These are phyloP conservation scores for Flueggea neowawraea DNA, from an alignment of 441 rosid genomes.

Conservation along the genomic window DNA sequence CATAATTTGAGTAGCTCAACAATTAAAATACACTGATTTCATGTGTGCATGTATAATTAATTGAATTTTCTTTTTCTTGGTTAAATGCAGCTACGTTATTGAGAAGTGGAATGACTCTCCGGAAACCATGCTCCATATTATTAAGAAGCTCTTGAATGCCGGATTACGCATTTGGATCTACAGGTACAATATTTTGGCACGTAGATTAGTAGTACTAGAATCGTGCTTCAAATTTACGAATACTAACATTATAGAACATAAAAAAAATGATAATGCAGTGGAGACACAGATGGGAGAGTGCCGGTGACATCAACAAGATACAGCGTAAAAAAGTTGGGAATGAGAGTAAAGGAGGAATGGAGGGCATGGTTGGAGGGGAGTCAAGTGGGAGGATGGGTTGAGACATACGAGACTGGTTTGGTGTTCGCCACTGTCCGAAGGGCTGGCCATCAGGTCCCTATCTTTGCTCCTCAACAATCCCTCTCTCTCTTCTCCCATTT, in stretches of 20 bases:
- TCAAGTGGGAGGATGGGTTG: slow-evolving; percentile 82
- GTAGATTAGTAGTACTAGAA: neutral
- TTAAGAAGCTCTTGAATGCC: slow-evolving; percentile 49
- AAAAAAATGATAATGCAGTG: slow-evolving; percentile 36
- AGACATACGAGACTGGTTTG: slow-evolving; percentile 69
- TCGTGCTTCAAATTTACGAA: too few species aligned
- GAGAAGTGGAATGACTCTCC: slow-evolving; percentile 39
- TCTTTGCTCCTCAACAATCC: slow-evolving; percentile 71
- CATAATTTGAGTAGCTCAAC: too few species aligned
- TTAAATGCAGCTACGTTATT: slow-evolving; percentile 28
- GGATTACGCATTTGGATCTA: slow-evolving; percentile 71
- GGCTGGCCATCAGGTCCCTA: slow-evolving; percentile 88
- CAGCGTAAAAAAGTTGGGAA: slow-evolving; percentile 49
- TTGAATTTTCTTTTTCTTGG: too few species aligned
- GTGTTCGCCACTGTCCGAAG: slow-evolving; percentile 77
- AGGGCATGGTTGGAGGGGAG: slow-evolving; percentile 75
- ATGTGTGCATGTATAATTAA: neutral
- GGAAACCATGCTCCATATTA: slow-evolving; percentile 53
- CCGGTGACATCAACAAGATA: slow-evolving; percentile 82
- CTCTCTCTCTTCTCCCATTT: slow-evolving; percentile 73
- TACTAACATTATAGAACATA: too few species aligned
- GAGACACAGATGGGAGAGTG: slow-evolving; percentile 94
- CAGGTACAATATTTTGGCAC: slow-evolving; percentile 32
- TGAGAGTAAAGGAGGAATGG: slow-evolving; percentile 65
- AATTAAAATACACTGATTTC: too few species aligned